Percentiles rank a stretch among this genome's conserved stretches.
Evolutionary conservation across 768 basidiomycete species (phyloP).

Genomic region (Termitomyces sp.): DNA sequence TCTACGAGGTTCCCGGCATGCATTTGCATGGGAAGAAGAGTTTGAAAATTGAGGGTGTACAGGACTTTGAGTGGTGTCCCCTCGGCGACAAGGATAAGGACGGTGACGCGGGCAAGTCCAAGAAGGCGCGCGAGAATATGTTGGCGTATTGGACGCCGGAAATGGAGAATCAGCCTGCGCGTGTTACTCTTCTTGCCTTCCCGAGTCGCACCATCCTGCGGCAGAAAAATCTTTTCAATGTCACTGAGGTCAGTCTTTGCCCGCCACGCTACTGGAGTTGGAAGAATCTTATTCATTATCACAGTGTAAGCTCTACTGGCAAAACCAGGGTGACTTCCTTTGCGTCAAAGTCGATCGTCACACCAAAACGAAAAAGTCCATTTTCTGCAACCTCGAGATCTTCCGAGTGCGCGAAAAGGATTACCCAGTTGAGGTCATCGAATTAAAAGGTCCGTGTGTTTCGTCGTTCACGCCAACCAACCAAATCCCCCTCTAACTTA

Average conservation of each 20-base stretch:
- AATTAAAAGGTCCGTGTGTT: constrained; percentile 74
- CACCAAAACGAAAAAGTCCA: constrained; percentile 97
- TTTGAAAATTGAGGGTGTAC: constrained; percentile 94
- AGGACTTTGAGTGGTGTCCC: constrained; percentile 99
- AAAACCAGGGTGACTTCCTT: constrained; percentile 96
- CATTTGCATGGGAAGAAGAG: constrained; percentile 93
- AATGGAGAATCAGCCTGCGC: constrained; percentile 92
- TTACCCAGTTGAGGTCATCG: constrained; percentile 95
- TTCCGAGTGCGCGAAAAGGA: constrained; percentile 98
- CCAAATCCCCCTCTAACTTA: background rate
- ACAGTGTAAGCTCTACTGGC: constrained; percentile 97
- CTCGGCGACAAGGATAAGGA: constrained; percentile 86
- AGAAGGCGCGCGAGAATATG: constrained; percentile 85
- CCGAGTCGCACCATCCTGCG: constrained; percentile 81
- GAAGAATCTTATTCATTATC: constrained; percentile 8
- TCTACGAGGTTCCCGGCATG: constrained; percentile 95
- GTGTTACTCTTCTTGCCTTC: constrained; percentile 90
- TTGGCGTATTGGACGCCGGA: constrained; percentile 98
- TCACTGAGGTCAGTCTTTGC: constrained; percentile 73
- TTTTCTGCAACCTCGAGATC: constrained; percentile 96
- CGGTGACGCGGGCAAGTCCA: constrained; percentile 41
- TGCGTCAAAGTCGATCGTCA: constrained; percentile 99
- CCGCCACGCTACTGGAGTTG: background rate
- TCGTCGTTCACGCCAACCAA: background rate
- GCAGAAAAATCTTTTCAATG: constrained; percentile 97